Conservation (phyloP, 2,329 filamentous ascomycete species). For the Chaetomiaceae sp. region DNA sequence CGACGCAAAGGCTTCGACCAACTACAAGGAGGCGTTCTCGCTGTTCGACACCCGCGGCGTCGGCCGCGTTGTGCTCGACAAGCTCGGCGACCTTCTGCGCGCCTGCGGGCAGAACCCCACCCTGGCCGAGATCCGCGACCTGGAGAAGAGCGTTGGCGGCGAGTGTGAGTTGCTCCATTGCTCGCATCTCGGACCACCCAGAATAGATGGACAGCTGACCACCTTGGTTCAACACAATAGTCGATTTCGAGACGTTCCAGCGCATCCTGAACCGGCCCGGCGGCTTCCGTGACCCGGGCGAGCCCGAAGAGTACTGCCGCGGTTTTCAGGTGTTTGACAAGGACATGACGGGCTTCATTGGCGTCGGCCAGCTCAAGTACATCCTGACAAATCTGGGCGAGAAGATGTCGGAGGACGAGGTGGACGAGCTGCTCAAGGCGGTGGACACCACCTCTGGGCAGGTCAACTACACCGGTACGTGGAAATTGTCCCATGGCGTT, state of each 20-base stretch:
- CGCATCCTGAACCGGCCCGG: slow-evolving; percentile 95
- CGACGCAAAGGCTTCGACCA: slow-evolving; percentile 67
- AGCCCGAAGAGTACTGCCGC: slow-evolving; percentile 96
- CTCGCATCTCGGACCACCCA: too few species aligned
- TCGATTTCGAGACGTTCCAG: slow-evolving; percentile 96
- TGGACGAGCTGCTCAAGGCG: slow-evolving; percentile 96
- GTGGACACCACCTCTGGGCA: slow-evolving; percentile 94
- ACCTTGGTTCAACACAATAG: slow-evolving; percentile 42
- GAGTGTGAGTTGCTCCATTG: slow-evolving; percentile 69
- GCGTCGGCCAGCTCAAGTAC: slow-evolving; percentile 95
- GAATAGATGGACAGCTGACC: slow-evolving; percentile 6
- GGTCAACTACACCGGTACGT: slow-evolving; percentile 91
- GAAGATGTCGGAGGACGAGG: slow-evolving; percentile 99
- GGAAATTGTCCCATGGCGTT: neutral
- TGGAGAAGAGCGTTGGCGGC: slow-evolving; percentile 81
- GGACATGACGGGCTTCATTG: slow-evolving; percentile 96
- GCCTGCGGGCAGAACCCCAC: slow-evolving; percentile 98
- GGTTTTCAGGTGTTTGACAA: slow-evolving; percentile 99
- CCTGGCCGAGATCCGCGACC: slow-evolving; percentile 80
- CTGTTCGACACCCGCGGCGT: slow-evolving; percentile 99
- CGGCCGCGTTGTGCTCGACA: slow-evolving; percentile 79
- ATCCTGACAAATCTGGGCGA: slow-evolving; percentile 96
- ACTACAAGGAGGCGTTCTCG: slow-evolving; percentile 99
- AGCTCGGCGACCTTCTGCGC: slow-evolving; percentile 86
- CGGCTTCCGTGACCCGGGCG: slow-evolving; percentile 95